Evolutionary conservation across 2,329 filamentous ascomycete species (phyloP).

Genomic region (Trichoderma sp.): DNA sequence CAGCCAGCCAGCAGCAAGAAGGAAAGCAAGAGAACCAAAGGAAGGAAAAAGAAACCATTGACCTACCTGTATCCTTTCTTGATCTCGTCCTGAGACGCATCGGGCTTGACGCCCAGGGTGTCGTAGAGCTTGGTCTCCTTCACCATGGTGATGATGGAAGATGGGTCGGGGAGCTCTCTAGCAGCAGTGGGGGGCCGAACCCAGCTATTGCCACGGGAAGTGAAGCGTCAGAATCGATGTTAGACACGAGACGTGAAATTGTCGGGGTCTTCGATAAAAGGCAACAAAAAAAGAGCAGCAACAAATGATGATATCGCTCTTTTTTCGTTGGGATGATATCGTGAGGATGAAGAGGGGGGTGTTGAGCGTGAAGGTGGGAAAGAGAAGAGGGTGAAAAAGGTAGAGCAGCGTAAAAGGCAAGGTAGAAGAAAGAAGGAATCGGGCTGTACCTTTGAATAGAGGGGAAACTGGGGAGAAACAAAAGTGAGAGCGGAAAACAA

Average conservation of each 20-base stretch:
- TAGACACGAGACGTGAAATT: not conserved
- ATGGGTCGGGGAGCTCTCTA: not conserved
- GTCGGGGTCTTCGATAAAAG: slow-evolving; percentile 12
- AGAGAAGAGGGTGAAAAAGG: not conserved
- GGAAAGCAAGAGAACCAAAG: not conserved
- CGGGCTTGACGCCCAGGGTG: slow-evolving; percentile 74
- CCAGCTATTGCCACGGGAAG: not conserved
- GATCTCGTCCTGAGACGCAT: slow-evolving; percentile 87
- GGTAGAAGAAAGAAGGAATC: slow-evolving; percentile 1
- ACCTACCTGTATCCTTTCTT: slow-evolving; percentile 91
- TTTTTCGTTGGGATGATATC: too few relatives aligned
- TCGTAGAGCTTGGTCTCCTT: slow-evolving; percentile 97
- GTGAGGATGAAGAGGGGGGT: too few relatives aligned
- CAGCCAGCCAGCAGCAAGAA: not conserved
- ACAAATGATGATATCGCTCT: not conserved
- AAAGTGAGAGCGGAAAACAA: not conserved
- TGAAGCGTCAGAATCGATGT: not conserved
- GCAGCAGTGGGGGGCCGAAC: slow-evolving; percentile 9
- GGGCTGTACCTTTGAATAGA: slow-evolving; percentile 14
- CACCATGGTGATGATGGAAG: slow-evolving; percentile 67
- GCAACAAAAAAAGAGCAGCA: slow-evolving; percentile 9
- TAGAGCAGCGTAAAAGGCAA: too few relatives aligned
- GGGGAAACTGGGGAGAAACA: not conserved
- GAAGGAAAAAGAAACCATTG: not conserved
- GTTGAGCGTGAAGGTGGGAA: too few relatives aligned